Evolutionary conservation across 2,329 filamentous ascomycete species (phyloP), one percentile per base, ranked within the genome.

Genomic region (Gaeumannomyces sp.): DNA sequence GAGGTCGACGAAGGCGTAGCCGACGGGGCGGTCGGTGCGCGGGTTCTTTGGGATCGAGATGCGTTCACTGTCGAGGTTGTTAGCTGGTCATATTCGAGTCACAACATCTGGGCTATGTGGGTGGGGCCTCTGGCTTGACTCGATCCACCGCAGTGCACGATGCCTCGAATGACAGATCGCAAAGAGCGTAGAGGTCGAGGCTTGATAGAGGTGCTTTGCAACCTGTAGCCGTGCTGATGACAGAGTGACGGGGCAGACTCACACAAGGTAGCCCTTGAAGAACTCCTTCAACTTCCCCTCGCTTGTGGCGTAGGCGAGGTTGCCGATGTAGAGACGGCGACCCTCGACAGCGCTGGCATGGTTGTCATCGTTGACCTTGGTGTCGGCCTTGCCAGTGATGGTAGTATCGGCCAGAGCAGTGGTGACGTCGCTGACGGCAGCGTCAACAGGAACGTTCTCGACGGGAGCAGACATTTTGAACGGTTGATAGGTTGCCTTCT

Each of bases 281-380:
- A 99, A 99, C 75, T 95, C 91, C 87, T 96, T 97, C 87, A 99
- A 92, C 89, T 97, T 93, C 90, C 91, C 95, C 91, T 98, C 95
- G 80, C 93, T 97, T 89, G 95, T 98, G 89, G 94, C 93, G 81
- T 99, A 99, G 76, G 95, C 95, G 88, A 99, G 91, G 87, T 99
- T 99, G 86, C 95, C 95, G 85, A 99, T 98, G 85, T 99, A 99
- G 76, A 99, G 90, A 84, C 95, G 92, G 85, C 95, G 92, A 80
- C 95, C 94, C 86, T 99, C 95, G 81, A 94, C 93, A 80, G 95
- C 95, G 84, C 93, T 97, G 82, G 93, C 92, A 80, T 95, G 89
- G 77, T 95, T 93, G 79, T 93, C 93, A 80, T 97, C 93, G 78
- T 92, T 90, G 81, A 90, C 86, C 74, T 83, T 81, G 71, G 83